Evolutionary conservation across 2,329 filamentous ascomycete genomes (phyloP), one percentile per base, ranked within the genome.

Genomic region (Atkinsonella hypoxylon): DNA sequence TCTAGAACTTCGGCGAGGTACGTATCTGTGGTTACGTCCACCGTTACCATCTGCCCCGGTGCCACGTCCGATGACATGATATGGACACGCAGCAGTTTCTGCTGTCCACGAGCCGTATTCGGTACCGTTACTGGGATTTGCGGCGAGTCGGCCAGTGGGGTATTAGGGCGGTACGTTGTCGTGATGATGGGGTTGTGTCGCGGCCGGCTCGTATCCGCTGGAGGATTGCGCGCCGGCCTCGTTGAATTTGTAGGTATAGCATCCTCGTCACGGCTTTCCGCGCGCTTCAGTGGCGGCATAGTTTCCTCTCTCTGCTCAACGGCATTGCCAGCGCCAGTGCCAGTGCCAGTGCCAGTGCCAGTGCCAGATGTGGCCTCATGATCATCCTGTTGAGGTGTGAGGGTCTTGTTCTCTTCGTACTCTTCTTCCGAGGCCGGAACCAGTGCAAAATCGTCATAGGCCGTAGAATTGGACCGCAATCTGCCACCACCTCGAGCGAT

Each of bases 1-100:
- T 91, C 87, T 48, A 91, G 80, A 30, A 93, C 81, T 64, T 93
- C 87, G 42, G 85, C 86, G 43, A 93, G 79, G 63, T 90, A 93
- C 31, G 83, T 91, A 57, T 91, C 86, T 0, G 85, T 89, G 0
- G 85, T 90, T 44, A 88, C 86, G 54, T 87, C 81, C 17, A 90
- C 70, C 1, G 82, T 83, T 22, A 88, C 77, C 70, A 82, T 81
- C 60, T 85, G 83, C n/a, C 85, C 83, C 45, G 86, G 80, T 9
- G 84, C 76, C 6, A 81, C 73, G 61, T 89, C 85, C 0, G 81
- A 77, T 5, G 79, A 81, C 65, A 81, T 73, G 57, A 88, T 86
- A 62, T 88, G 83, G 46, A 91, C 78, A 13, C 79, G 79, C 44
- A 91, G 66, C 3, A 86, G 78, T 64, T 84, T 87, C 59, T 86